Conservation (phyloP, 768 basidiomycete species). For the Kwoniella pini region DNA sequence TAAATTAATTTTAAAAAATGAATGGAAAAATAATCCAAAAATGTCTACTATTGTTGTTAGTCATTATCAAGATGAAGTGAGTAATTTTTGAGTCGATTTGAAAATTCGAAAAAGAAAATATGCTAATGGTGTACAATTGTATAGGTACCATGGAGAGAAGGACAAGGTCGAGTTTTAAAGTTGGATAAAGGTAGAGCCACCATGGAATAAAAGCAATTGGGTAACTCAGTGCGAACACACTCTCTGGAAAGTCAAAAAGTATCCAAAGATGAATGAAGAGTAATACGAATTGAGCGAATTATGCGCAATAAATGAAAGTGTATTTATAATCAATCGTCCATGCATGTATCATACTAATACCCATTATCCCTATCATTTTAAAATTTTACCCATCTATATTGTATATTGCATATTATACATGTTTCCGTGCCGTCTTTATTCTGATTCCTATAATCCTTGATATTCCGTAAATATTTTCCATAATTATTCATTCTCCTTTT, state of each 20-base stretch:
- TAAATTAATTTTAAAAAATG: constrained; percentile 63
- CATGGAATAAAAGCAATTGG: constrained; percentile 1
- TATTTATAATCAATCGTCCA: not conserved
- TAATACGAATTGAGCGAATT: too few relatives aligned
- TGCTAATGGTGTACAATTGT: not conserved
- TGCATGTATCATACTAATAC: not conserved
- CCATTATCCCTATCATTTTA: not conserved
- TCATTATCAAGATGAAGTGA: constrained; percentile 86
- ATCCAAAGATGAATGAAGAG: too few relatives aligned
- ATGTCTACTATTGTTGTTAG: constrained; percentile 85
- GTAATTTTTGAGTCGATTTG: not conserved
- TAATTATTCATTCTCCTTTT: not conserved
- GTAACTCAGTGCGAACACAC: too few relatives aligned
- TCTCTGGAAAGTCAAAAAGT: too few relatives aligned
- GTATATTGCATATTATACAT: too few relatives aligned
- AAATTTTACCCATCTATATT: too few relatives aligned
- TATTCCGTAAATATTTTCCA: too few relatives aligned
- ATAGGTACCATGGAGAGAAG: constrained; percentile 64
- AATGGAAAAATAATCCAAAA: constrained; percentile 42
- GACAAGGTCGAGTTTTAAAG: constrained; percentile 60
- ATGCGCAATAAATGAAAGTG: too few relatives aligned
- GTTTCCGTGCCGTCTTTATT: not conserved
- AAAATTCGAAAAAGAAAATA: not conserved
- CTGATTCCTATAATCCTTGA: too few relatives aligned
- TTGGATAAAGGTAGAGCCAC: constrained; percentile 46